Conservation (phyloP, 2,329 filamentous ascomycete species). For the Penicillium sp. region DNA sequence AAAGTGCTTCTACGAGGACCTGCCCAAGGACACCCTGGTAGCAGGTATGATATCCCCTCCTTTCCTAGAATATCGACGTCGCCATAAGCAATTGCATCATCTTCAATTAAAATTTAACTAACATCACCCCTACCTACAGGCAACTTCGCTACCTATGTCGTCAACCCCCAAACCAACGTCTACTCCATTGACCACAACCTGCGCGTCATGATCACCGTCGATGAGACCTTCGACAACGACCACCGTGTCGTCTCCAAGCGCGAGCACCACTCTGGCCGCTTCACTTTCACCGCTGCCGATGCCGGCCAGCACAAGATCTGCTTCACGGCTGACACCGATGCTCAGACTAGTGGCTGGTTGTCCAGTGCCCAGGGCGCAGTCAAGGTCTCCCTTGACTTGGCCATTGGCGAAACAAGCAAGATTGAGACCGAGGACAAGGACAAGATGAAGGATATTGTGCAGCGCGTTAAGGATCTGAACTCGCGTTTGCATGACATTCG, state of each 20-base stretch:
- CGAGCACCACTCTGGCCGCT: slow-evolving; percentile 73
- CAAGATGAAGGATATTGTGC: slow-evolving; percentile 86
- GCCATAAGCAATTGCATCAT: neutral
- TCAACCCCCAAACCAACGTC: slow-evolving; percentile 65
- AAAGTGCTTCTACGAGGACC: slow-evolving; percentile 98
- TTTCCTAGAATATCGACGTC: neutral
- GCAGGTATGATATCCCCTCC: slow-evolving; percentile 61
- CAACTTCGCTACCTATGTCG: slow-evolving; percentile 85
- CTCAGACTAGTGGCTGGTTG: slow-evolving; percentile 71
- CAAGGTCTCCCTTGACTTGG: slow-evolving; percentile 82
- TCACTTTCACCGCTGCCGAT: slow-evolving; percentile 94
- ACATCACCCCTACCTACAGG: slow-evolving; percentile 46
- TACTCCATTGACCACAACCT: slow-evolving; percentile 76
- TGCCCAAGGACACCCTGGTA: slow-evolving; percentile 95
- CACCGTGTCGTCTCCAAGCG: slow-evolving; percentile 92
- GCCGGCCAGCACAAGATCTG: slow-evolving; percentile 95
- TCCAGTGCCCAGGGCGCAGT: slow-evolving; percentile 72
- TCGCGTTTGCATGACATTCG: slow-evolving; percentile 82
- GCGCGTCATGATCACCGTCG: slow-evolving; percentile 86
- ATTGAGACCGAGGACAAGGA: slow-evolving; percentile 92
- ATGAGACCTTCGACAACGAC: slow-evolving; percentile 96
- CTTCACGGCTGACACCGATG: slow-evolving; percentile 79
- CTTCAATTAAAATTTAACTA: too few relatives aligned
- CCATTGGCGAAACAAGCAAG: slow-evolving; percentile 89
- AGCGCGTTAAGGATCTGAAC: slow-evolving; percentile 88